Evolutionary conservation across 176 grass and related monocot species (phyloP).

Genomic region (Secale cereale): DNA sequence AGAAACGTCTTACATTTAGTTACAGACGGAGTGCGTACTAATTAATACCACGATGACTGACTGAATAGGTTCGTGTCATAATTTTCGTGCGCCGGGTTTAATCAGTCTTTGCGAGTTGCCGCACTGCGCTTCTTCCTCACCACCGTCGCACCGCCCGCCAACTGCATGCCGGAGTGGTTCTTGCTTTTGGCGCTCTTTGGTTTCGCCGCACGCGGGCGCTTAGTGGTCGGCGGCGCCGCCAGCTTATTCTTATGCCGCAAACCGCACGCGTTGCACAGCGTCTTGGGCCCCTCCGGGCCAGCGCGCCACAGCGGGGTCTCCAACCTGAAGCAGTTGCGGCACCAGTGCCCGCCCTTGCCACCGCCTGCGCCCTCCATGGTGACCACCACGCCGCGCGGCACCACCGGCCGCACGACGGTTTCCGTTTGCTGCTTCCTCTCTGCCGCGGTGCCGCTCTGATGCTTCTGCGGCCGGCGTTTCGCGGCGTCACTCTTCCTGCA

Average conservation of each 20-base stretch:
- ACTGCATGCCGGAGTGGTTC: background rate
- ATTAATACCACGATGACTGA: too few relatives aligned
- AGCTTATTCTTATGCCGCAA: conserved; percentile 51
- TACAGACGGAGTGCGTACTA: too few relatives aligned
- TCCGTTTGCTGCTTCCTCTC: background rate
- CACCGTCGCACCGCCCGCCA: background rate
- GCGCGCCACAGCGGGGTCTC: conserved; percentile 5
- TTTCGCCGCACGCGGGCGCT: background rate
- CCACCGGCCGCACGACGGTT: background rate
- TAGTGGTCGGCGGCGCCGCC: background rate
- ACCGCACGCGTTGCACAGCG: conserved; percentile 97
- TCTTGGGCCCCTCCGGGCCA: conserved; percentile 60
- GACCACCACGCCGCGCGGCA: background rate
- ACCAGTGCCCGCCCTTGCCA: background rate
- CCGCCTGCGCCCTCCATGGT: background rate
- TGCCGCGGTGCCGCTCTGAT: background rate
- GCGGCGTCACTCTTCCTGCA: background rate
- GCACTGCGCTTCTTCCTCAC: background rate
- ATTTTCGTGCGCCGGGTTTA: background rate
- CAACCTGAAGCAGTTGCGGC: background rate
- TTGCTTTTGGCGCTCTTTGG: background rate
- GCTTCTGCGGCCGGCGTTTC: background rate
- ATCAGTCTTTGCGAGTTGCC: background rate
- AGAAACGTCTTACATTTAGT: too few relatives aligned
- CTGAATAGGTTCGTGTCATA: background rate